These are phyloP conservation scores for Anthoceros angustus DNA, from an alignment of 225 moss, liverwort and hornwort species.

Conservation along the genomic window DNA sequence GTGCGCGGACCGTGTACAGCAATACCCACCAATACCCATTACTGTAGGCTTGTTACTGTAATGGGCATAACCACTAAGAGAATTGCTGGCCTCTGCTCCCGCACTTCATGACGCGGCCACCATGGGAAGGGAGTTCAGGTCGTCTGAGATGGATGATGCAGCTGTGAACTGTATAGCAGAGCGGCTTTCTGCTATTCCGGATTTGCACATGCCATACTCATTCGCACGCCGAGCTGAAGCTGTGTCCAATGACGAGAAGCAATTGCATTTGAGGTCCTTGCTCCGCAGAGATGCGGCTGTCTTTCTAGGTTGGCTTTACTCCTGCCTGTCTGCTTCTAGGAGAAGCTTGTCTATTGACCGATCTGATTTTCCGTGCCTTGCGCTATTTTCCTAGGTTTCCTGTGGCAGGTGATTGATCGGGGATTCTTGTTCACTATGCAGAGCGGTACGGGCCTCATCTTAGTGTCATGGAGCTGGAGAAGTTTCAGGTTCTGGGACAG, in stretches of 20 bases:
- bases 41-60: too few relatives aligned
- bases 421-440: constrained; percentile 6
- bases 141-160: constrained; percentile 15
- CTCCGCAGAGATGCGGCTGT: constrained; percentile 51
- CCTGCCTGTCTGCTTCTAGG: too few relatives aligned
- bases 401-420: background rate
- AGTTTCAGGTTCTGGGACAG: constrained; percentile 41
- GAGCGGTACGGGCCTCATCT: constrained; percentile 47
- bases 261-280: constrained; percentile 34
- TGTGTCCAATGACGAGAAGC: constrained; percentile 31
- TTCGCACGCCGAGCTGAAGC: constrained; percentile 29
- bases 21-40: too few relatives aligned
- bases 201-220: constrained; percentile 47
- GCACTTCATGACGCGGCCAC: background rate
- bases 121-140: constrained; percentile 41
- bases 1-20: too few relatives aligned
- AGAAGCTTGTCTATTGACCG: too few relatives aligned
- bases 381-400: background rate
- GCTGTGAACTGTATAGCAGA: constrained; percentile 44
- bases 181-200: constrained; percentile 35
- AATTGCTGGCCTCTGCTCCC: background rate
- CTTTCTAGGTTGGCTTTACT: constrained; percentile 29
- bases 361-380: background rate
- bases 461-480: constrained; percentile 40
- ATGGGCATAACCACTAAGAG: background rate